Conservation (phyloP, 345 rosid species). For the Sisymbrium irio region DNA sequence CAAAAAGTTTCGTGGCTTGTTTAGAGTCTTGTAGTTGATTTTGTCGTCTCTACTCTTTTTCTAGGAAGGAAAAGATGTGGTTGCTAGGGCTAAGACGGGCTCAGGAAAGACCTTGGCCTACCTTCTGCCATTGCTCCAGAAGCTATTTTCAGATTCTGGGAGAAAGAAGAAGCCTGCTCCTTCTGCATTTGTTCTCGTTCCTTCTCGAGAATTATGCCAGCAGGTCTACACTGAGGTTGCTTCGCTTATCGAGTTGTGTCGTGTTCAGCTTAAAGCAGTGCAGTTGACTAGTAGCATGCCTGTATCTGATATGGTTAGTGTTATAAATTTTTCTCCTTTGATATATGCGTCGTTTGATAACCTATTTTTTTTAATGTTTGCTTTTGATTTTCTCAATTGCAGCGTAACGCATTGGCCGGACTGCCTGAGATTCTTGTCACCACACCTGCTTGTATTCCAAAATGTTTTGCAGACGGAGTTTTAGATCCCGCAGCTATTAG, state of each 20-base stretch:
- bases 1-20: not conserved
- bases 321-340: not conserved
- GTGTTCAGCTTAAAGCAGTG: slow-evolving; percentile 69
- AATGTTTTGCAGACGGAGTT: slow-evolving; percentile 68
- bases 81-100: slow-evolving; percentile 85
- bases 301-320: slow-evolving; percentile 69
- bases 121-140: slow-evolving; percentile 81
- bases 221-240: slow-evolving; percentile 74
- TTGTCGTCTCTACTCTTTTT: not conserved
- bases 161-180: slow-evolving; percentile 60
- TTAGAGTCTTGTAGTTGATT: not conserved
- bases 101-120: slow-evolving; percentile 92
- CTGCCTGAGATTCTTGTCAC: slow-evolving; percentile 72
- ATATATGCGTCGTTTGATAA: not conserved
- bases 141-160: slow-evolving; percentile 50
- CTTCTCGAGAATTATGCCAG: slow-evolving; percentile 75
- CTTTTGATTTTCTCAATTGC: slow-evolving; percentile 12
- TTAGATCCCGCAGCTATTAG: slow-evolving; percentile 53
- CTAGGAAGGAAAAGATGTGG: slow-evolving; percentile 90
- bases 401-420: slow-evolving; percentile 74
- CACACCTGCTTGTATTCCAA: slow-evolving; percentile 82
- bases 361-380: too few species aligned
- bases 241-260: slow-evolving; percentile 68
- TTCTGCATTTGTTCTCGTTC: slow-evolving; percentile 72
- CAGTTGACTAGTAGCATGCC: slow-evolving; percentile 73